Conservation (phyloP, 768 basidiomycete species). For the Mycena galopus region DNA sequence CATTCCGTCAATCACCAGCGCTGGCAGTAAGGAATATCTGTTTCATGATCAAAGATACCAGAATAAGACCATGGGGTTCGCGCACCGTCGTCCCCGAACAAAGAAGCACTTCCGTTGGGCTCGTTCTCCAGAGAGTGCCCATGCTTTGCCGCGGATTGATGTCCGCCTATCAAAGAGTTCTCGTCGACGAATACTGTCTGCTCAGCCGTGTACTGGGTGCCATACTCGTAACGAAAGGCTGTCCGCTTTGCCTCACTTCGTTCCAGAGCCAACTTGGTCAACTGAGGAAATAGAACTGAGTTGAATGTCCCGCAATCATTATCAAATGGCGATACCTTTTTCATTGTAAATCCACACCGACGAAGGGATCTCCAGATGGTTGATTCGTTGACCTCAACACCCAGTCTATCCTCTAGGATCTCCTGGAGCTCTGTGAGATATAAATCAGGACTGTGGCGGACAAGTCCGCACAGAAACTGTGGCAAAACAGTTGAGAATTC, state of each 20-base stretch:
- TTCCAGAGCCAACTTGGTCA: too few species aligned
- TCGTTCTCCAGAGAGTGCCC: conserved; percentile 42
- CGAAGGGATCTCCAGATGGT: conserved; percentile 35
- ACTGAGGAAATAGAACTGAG: neutral
- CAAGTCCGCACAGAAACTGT: conserved; percentile 36
- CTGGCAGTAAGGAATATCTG: conserved; percentile 54
- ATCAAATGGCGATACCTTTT: conserved; percentile 32
- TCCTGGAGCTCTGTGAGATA: conserved; percentile 40
- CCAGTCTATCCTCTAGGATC: conserved; percentile 29
- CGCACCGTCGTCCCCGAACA: conserved; percentile 43
- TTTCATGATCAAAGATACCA: too few species aligned
- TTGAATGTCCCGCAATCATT: neutral
- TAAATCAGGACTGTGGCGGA: conserved; percentile 41
- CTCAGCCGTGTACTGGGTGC: conserved; percentile 29
- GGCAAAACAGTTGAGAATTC: neutral
- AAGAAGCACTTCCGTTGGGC: conserved; percentile 43
- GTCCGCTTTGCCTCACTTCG: too few species aligned
- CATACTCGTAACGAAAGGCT: neutral
- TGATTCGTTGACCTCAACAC: conserved; percentile 23
- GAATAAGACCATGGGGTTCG: neutral
- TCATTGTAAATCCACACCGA: conserved; percentile 37
- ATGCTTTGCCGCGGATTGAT: conserved; percentile 38
- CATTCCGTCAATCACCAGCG: conserved; percentile 50
- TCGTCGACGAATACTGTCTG: conserved; percentile 53
- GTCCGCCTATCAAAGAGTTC: conserved; percentile 47